Percentiles rank a stretch among this genome's conserved stretches.
Conservation (phyloP, 2,329 filamentous ascomycete species). For the Beauveria varroae region DNA sequence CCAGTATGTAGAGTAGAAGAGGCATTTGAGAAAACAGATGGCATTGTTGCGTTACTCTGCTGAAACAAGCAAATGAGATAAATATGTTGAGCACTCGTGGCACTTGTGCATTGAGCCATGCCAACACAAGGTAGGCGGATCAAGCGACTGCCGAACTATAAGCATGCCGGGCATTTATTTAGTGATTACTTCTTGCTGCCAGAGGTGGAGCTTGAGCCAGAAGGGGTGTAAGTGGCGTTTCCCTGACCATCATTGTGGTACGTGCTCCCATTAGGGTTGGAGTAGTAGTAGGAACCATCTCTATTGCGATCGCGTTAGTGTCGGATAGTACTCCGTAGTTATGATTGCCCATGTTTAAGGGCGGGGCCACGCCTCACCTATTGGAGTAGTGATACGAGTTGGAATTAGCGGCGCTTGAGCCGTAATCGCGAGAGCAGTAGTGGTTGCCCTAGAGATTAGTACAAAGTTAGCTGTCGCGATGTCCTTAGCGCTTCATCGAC, state of each 20-base stretch:
- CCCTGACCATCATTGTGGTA: slow-evolving; percentile 59
- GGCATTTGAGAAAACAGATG: background rate
- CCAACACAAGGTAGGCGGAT: background rate
- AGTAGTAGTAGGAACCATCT: slow-evolving; percentile 66
- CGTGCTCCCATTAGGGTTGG: slow-evolving; percentile 59
- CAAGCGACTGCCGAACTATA: background rate
- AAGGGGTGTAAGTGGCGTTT: slow-evolving; percentile 52
- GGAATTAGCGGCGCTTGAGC: slow-evolving; percentile 43
- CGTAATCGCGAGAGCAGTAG: slow-evolving; percentile 59
- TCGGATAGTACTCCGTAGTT: background rate
- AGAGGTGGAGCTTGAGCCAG: slow-evolving; percentile 30
- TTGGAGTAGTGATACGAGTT: slow-evolving; percentile 66
- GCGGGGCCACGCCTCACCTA: slow-evolving; percentile 29
- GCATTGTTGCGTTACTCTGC: no score
- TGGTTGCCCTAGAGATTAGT: slow-evolving; percentile 50
- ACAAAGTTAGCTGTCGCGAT: background rate
- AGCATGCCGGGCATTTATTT: background rate
- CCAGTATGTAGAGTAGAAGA: background rate
- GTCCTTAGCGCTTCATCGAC: slow-evolving; percentile 30
- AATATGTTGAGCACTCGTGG: background rate
- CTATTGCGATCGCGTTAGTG: slow-evolving; percentile 22
- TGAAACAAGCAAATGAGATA: no score
- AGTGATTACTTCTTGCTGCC: slow-evolving; percentile 3
- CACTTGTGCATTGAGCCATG: background rate
- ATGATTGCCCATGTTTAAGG: background rate